Conservation (phyloP, 2,329 filamentous ascomycete species). For the Tolypocladium pustulatum region DNA sequence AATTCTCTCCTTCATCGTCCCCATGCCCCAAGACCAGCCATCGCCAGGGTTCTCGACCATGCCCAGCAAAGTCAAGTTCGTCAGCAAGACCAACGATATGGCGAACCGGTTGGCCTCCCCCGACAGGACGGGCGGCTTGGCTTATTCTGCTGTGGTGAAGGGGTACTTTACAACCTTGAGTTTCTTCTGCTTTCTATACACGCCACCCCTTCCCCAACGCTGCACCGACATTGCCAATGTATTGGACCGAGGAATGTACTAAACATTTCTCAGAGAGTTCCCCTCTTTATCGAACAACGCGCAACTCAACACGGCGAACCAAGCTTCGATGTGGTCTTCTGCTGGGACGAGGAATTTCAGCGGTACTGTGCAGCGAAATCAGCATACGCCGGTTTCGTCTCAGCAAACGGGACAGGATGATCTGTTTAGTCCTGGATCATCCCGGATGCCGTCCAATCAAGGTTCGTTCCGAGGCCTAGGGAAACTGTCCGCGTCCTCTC, state of each 20-base stretch:
- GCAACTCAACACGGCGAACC: conserved; percentile 37
- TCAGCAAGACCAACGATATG: conserved; percentile 6
- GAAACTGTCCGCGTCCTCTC: conserved; percentile 29
- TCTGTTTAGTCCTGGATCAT: conserved; percentile 31
- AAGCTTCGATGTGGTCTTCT: conserved; percentile 44
- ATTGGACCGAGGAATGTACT: conserved; percentile 32
- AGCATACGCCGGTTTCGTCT: conserved; percentile 37
- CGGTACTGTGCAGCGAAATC: conserved; percentile 39
- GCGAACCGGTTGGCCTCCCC: not conserved
- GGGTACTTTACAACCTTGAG: conserved; percentile 9
- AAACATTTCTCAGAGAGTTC: conserved; percentile 46
- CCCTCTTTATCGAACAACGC: conserved; percentile 54
- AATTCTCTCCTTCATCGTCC: not conserved
- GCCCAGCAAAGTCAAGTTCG: conserved; percentile 6
- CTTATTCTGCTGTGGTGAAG: conserved; percentile 22
- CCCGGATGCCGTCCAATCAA: conserved; percentile 26
- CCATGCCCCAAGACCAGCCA: not conserved
- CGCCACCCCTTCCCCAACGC: not conserved
- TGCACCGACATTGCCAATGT: not conserved
- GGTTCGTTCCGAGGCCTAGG: conserved; percentile 40
- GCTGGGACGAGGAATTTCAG: conserved; percentile 37
- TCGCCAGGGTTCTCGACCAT: not conserved
- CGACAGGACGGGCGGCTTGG: conserved; percentile 4
- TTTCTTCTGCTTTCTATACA: not conserved
- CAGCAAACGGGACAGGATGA: conserved; percentile 42